Percentiles rank a stretch among this genome's conserved stretches.
Evolutionary conservation across 208 protist genomes (phyloP).

Genomic region (Trypanosoma theileri): DNA sequence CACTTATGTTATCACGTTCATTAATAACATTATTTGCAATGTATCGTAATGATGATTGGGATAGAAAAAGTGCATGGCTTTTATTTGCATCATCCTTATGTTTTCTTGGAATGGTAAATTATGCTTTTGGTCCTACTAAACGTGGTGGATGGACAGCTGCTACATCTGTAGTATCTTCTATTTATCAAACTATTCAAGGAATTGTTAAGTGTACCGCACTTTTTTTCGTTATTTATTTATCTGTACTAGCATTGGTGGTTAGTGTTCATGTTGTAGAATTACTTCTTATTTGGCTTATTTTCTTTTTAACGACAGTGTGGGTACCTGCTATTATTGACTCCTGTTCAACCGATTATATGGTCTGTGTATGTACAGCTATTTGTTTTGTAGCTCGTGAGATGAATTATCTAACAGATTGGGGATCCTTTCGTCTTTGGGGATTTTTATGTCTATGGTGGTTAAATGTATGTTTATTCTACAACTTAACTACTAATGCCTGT

Average conservation of each 20-base stretch:
- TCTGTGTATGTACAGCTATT: slow-evolving; percentile 44
- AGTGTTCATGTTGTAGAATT: slow-evolving; percentile 90
- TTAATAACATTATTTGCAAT: slow-evolving; percentile 45
- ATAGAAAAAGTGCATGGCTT: slow-evolving; percentile 22
- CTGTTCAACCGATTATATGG: slow-evolving; percentile 66
- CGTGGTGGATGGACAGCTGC: slow-evolving; percentile 68
- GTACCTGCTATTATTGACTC: slow-evolving; percentile 81
- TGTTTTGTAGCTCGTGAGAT: slow-evolving; percentile 46
- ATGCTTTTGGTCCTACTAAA: slow-evolving; percentile 73
- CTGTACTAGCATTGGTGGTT: slow-evolving; percentile 69
- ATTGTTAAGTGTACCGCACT: slow-evolving; percentile 54
- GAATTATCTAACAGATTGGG: slow-evolving; percentile 34
- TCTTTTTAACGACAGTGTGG: slow-evolving; percentile 78
- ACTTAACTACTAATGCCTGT: slow-evolving; percentile 35
- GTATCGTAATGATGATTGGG: slow-evolving; percentile 34
- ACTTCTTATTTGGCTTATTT: slow-evolving; percentile 77
- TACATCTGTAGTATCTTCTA: slow-evolving; percentile 43
- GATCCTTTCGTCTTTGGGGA: slow-evolving; percentile 41
- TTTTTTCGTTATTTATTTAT: slow-evolving; percentile 52
- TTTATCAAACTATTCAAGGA: slow-evolving; percentile 47
- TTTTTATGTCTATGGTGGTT: slow-evolving; percentile 74
- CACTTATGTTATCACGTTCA: slow-evolving; percentile 37
- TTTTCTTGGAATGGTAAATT: slow-evolving; percentile 78
- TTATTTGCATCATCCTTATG: slow-evolving; percentile 41
- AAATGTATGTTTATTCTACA: slow-evolving; percentile 41